Evolutionary conservation across 2,329 filamentous ascomycete genomes (phyloP), one percentile per base, ranked within the genome.

Genomic region (Venturia effusa): DNA sequence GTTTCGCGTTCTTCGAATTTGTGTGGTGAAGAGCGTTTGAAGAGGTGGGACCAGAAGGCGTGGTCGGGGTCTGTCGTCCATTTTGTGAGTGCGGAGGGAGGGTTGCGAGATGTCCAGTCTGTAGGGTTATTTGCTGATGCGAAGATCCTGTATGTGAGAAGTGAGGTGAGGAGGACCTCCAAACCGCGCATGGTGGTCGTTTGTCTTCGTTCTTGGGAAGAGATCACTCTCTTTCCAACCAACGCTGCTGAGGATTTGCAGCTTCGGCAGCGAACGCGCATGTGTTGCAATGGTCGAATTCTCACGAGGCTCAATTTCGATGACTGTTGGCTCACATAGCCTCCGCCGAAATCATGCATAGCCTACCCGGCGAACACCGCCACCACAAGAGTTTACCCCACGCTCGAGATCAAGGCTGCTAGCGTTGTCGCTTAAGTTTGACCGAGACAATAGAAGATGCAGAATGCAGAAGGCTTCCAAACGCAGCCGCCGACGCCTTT

Each of bases 41-140:
- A 32, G 15, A 37, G 11, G 27, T 48, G 40, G 15, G 40, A 22
- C 60, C 41, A 62, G 39, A 41, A 48, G 6, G 60, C 41, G 43
- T 62, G 13, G 24, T 4, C 1, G 13, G 60, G 60, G 40, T 62
- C 60, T 41, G 30, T 48, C 11, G 60, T 62, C 60, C 60, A 62
- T 48, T 62, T 62, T 24, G 51, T 37, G 6, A 51, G 7, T 5
- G 24, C 17, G 6, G 60, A 62, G 1, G 60, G 60, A 3, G 32
- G 1, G 34, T 62, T 62, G 11, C 11, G 51, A 1, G 30, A 55
- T 32, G 51, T 1, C 17, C 27, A 57, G 30, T 57, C 51, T 48
- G 22, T 17, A 4, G 45, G 45, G 15, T n/a, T 34, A 1, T 57
- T 17, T 34, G 34, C 30, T 27, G 4, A 6, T 37, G 51, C 51